Base-by-base conservation (phyloP, 305 asterid species). In the Plantago lanceolata region DNA sequence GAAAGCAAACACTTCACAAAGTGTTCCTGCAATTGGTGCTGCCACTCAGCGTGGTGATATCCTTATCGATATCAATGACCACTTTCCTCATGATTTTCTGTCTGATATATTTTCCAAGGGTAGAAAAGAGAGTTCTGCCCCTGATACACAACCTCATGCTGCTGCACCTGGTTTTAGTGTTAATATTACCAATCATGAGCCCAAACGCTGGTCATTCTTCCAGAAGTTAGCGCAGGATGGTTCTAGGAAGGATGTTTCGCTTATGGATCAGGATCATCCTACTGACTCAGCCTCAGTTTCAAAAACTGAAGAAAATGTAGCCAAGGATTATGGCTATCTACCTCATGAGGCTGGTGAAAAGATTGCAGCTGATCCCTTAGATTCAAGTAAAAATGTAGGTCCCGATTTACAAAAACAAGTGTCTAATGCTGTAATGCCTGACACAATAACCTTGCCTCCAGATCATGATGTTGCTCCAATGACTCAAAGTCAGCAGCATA, bases 241-340 rank as follows among this genome's bases (percentile, higher is more conserved):
- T 73, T 71, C 78, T 50, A 77, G 92, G 72, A 84, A 73, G 56
- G 95, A 90, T 68, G 78, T 84, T 63, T 90, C 97, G 63, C 93
- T 90, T 73, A 87, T 90, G 82, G 97, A 90, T 82, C 97, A 85
- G 73, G 95, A 90, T 78, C 96, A 89, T 74, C 81, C 75, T 66
- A 71, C 71, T 58, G 79, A 81, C 71, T 71, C 89, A 31, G 63
- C 85, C 66, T 44, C 81, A 17, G 75, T 54, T 67, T 73, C 79
- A 58, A 82, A 76, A 66, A 62, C 69, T 47, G 90, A 77, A 66
- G 95, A 75, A 54, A 81, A 59, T 45, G 61, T 66, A 47, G 44
- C 87, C 15, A 53, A 73, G 45, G 85, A 80, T 73, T 78, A 84
- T 70, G 76, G 79, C 67, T 78, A 73, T 77, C 70, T 78, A 48